Conservation (phyloP, 441 rosid genomes). For the Euphorbia celastroides region DNA sequence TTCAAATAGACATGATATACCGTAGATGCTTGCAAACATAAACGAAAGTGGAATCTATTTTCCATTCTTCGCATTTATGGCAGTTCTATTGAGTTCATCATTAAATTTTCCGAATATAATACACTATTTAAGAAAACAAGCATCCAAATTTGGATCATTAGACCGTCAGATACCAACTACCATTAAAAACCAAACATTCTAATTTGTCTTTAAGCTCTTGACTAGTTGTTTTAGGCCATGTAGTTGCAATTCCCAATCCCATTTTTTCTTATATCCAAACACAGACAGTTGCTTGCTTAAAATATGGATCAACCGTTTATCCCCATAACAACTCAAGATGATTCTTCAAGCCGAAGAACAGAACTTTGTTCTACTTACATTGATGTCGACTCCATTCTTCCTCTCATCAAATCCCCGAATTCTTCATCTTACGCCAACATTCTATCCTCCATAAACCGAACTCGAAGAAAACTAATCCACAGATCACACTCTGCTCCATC, state of each 20-base stretch:
- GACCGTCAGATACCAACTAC: slow-evolving; percentile 12
- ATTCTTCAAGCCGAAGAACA: slow-evolving; percentile 10
- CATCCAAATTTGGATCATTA: not conserved
- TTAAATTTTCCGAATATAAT: not conserved
- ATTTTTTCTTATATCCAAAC: not conserved
- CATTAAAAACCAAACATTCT: slow-evolving; percentile 7
- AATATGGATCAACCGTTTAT: slow-evolving; percentile 49
- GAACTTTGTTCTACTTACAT: slow-evolving; percentile 26
- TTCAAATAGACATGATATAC: no score
- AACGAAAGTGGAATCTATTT: no score
- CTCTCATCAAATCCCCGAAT: slow-evolving; percentile 28
- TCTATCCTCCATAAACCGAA: slow-evolving; percentile 39
- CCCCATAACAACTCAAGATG: slow-evolving; percentile 20
- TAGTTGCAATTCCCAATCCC: no score
- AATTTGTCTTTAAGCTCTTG: not conserved
- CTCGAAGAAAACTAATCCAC: slow-evolving; percentile 24
- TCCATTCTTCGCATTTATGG: no score
- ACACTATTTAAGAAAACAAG: not conserved
- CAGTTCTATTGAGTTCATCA: not conserved
- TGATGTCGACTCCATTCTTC: slow-evolving; percentile 30
- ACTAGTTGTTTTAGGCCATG: not conserved
- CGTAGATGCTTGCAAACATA: no score
- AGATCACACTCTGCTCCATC: slow-evolving; percentile 65
- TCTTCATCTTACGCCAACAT: slow-evolving; percentile 36
- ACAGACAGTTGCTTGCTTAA: slow-evolving; percentile 1